Conservation (phyloP, 108 stramenopile species). For the Phaeodactylum tricornutum region DNA sequence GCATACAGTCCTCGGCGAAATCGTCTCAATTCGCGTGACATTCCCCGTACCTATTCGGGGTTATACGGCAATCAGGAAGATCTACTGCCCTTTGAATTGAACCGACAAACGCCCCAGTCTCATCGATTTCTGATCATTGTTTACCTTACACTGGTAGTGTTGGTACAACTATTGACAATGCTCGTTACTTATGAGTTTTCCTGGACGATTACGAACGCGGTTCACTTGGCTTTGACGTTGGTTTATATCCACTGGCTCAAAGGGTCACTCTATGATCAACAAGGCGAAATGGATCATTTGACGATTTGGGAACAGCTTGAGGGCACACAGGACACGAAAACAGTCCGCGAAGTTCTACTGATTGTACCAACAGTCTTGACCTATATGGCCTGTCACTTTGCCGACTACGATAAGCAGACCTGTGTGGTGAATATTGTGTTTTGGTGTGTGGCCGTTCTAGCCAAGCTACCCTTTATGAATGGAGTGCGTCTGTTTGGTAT, state of each 20-base stretch:
- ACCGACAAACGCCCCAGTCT: conserved; percentile 23
- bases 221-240: conserved; percentile 53
- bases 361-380: conserved; percentile 73
- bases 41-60: conserved; percentile 67
- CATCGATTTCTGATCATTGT: conserved; percentile 26
- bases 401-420: conserved; percentile 38
- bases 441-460: conserved; percentile 74
- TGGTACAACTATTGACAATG: neutral
- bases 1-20: conserved; percentile 28
- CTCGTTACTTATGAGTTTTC: neutral
- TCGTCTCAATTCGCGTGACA: conserved; percentile 63
- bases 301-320: conserved; percentile 85
- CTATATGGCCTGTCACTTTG: conserved; percentile 71
- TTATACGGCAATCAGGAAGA: conserved; percentile 56
- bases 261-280: conserved; percentile 68
- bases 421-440: conserved; percentile 65
- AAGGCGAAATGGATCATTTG: conserved; percentile 76
- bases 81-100: conserved; percentile 69
- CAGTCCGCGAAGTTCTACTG: conserved; percentile 34
- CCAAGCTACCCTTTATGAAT: conserved; percentile 91
- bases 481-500: conserved; percentile 93
- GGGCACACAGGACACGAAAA: conserved; percentile 11
- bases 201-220: conserved; percentile 61
- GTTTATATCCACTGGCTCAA: conserved; percentile 85
- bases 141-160: conserved; percentile 3